Percentiles rank a stretch among this genome's conserved stretches.
Evolutionary conservation across 2,329 filamentous ascomycete genomes (phyloP).

Genomic region (Ceratocystis eucalypticola): DNA sequence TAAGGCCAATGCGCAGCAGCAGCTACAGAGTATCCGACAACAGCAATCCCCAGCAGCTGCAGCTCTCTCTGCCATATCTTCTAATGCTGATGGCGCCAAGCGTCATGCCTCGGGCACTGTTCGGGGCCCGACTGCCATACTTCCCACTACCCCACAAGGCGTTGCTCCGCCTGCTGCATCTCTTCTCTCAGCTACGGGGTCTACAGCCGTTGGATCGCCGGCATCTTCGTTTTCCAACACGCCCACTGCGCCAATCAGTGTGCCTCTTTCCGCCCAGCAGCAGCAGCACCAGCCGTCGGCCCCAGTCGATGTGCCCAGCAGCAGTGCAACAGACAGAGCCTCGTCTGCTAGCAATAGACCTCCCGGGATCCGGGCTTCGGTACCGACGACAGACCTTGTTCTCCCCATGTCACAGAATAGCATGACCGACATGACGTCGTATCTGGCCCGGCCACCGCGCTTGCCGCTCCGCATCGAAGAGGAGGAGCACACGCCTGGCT

Average conservation of each 20-base stretch:
- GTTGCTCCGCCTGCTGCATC: slow-evolving; percentile 49
- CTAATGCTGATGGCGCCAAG: not conserved
- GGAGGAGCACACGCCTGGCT: slow-evolving; percentile 77
- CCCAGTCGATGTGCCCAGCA: slow-evolving; percentile 18
- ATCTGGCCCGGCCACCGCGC: slow-evolving; percentile 62
- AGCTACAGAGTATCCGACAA: not conserved
- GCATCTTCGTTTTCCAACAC: not conserved
- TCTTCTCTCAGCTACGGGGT: slow-evolving; percentile 46
- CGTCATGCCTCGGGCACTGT: not conserved
- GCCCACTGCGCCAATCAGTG: slow-evolving; percentile 26
- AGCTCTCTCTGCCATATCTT: not conserved
- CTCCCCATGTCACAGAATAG: slow-evolving; percentile 40
- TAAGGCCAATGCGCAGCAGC: not conserved
- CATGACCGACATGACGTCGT: slow-evolving; percentile 48
- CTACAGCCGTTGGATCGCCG: slow-evolving; percentile 28
- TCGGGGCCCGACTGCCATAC: slow-evolving; percentile 20
- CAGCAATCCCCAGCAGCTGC: not conserved
- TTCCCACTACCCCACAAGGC: slow-evolving; percentile 41
- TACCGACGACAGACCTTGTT: slow-evolving; percentile 14
- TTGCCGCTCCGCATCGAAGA: slow-evolving; percentile 88
- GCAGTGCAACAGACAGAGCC: slow-evolving; percentile 8
- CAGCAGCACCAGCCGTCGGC: slow-evolving; percentile 7
- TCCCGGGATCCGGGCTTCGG: slow-evolving; percentile 13
- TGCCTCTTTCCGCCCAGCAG: slow-evolving; percentile 16
- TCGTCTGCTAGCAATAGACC: slow-evolving; percentile 2